A percentile compares a stretch with the other conserved stretches of the same genome.
These are phyloP conservation scores for Amphicarpaea edgeworthii DNA, from an alignment of 306 rosid genomes.

Conservation along the genomic window DNA sequence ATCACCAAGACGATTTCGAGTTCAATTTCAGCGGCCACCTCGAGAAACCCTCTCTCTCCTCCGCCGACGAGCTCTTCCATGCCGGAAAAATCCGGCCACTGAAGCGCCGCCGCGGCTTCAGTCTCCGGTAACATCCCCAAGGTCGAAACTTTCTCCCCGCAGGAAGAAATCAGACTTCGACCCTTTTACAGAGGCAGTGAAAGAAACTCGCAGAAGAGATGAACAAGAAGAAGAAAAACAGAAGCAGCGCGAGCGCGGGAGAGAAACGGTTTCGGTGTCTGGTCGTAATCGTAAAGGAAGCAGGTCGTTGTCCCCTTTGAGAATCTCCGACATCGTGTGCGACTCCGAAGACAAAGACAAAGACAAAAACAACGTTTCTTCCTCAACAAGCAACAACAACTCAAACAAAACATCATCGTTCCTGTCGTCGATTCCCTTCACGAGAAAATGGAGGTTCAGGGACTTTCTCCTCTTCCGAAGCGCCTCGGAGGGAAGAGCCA, in stretches of 20 bases:
- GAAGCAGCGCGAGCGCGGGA: conserved; percentile 57
- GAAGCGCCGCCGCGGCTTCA: conserved; percentile 60
- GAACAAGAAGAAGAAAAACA: neutral
- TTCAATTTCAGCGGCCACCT: conserved; percentile 68
- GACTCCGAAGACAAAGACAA: conserved; percentile 50
- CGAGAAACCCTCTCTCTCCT: conserved; percentile 56
- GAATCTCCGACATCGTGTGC: conserved; percentile 66
- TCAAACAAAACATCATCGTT: conserved; percentile 45
- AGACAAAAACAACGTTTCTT: too few relatives aligned
- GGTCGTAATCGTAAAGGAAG: conserved; percentile 67
- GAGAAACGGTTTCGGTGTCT: conserved; percentile 46
- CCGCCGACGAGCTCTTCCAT: conserved; percentile 89
- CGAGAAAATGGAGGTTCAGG: conserved; percentile 76
- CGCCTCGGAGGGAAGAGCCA: conserved; percentile 90
- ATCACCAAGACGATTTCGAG: too few relatives aligned
- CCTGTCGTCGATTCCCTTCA: conserved; percentile 69
- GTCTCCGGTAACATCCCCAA: conserved; percentile 48
- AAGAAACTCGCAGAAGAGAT: conserved; percentile 44
- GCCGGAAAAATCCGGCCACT: conserved; percentile 81
- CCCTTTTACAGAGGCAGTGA: conserved; percentile 58
- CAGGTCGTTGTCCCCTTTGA: conserved; percentile 78
- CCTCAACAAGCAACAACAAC: conserved; percentile 52
- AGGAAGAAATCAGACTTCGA: conserved; percentile 58
- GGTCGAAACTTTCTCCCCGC: conserved; percentile 51
- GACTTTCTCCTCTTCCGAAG: conserved; percentile 82